Evolutionary conservation across 768 basidiomycete genomes (phyloP).

Genomic region (Imleria badia): DNA sequence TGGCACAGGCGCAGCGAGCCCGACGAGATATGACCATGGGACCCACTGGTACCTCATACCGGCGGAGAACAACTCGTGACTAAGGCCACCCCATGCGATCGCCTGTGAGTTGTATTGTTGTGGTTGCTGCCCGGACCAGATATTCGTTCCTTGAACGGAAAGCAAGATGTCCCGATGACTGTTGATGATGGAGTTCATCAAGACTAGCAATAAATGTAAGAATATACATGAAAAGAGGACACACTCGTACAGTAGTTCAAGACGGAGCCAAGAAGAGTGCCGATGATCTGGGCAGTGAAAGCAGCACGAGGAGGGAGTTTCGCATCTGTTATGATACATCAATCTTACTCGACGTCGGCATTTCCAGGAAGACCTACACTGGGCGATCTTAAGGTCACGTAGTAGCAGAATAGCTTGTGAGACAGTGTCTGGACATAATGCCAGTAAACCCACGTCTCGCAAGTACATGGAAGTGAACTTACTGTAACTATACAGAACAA

Average conservation of each 20-base stretch:
- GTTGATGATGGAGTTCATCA: conserved; percentile 60
- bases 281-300: conserved; percentile 55
- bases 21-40: conserved; percentile 34
- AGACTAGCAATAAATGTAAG: conserved; percentile 36
- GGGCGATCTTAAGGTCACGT: conserved; percentile 53
- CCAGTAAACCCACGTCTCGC: conserved; percentile 40
- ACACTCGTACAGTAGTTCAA: conserved; percentile 41
- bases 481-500: conserved; percentile 47
- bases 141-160: conserved; percentile 49
- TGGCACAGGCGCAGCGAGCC: conserved; percentile 37
- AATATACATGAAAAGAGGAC: background rate
- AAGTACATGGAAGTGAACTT: conserved; percentile 7
- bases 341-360: conserved; percentile 38
- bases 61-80: conserved; percentile 32
- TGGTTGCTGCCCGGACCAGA: conserved; percentile 31
- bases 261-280: conserved; percentile 52
- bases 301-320: conserved; percentile 66
- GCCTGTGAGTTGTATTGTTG: conserved; percentile 32
- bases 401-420: conserved; percentile 50
- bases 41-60: conserved; percentile 39
- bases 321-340: conserved; percentile 22
- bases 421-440: conserved; percentile 43
- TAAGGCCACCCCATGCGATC: conserved; percentile 40
- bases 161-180: conserved; percentile 49
- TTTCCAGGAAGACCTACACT: conserved; percentile 9